Evolutionary conservation across 2,329 filamentous ascomycete genomes (phyloP).

Genomic region (Fusarium denticulatum): DNA sequence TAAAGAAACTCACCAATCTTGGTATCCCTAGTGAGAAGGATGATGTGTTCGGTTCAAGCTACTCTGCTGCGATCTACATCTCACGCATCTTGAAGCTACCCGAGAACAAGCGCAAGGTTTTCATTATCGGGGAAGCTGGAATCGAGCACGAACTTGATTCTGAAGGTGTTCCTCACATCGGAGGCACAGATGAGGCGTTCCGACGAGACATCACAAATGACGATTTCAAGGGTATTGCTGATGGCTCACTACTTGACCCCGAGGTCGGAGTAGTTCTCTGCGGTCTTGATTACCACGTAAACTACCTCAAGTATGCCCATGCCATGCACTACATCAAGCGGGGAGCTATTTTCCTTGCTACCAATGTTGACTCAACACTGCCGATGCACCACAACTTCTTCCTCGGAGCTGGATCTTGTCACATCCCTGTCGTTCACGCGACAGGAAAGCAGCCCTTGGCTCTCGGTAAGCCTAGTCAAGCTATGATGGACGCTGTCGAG

Average conservation of each 20-base stretch:
- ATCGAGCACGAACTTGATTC: slow-evolving; percentile 88
- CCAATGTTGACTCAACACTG: slow-evolving; percentile 90
- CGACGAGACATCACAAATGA: slow-evolving; percentile 81
- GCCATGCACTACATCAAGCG: slow-evolving; percentile 86
- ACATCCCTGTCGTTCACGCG: slow-evolving; percentile 81
- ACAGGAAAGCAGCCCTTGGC: slow-evolving; percentile 75
- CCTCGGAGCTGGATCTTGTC: slow-evolving; percentile 87
- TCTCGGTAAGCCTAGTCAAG: slow-evolving; percentile 94
- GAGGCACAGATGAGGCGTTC: slow-evolving; percentile 83
- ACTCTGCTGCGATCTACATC: slow-evolving; percentile 96
- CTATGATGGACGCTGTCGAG: slow-evolving; percentile 99
- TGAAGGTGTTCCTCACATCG: slow-evolving; percentile 82
- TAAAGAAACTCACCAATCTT: slow-evolving; percentile 85
- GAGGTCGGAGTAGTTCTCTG: slow-evolving; percentile 90
- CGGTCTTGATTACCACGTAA: slow-evolving; percentile 93
- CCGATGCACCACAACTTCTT: slow-evolving; percentile 86
- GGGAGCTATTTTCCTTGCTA: slow-evolving; percentile 89
- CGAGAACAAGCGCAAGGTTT: slow-evolving; percentile 88
- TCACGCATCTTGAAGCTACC: slow-evolving; percentile 87
- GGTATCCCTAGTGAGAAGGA: slow-evolving; percentile 83
- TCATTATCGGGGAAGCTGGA: slow-evolving; percentile 88
- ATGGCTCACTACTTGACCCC: slow-evolving; percentile 80
- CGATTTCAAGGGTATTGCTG: slow-evolving; percentile 83
- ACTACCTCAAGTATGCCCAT: slow-evolving; percentile 89
- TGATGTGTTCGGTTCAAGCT: slow-evolving; percentile 95